Evolutionary conservation across 306 rosid species (phyloP).

Genomic region (Cicer yamashitae): DNA sequence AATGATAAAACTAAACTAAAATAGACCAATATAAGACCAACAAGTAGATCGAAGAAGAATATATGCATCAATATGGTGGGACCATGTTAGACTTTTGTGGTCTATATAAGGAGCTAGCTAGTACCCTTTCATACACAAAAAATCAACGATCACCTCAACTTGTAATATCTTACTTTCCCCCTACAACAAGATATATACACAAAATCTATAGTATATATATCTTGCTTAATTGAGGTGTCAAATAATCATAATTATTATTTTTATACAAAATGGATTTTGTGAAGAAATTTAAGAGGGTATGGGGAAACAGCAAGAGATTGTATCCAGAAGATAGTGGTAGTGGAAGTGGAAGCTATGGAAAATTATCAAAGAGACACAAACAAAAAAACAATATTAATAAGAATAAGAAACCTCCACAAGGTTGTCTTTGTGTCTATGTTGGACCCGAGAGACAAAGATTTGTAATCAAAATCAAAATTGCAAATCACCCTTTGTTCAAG

Average conservation of each 20-base stretch:
- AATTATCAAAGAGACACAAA: background rate
- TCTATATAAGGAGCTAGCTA: too few species aligned
- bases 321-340: background rate
- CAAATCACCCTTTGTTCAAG: conserved; percentile 67
- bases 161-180: too few species aligned
- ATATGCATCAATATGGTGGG: too few species aligned
- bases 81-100: too few species aligned
- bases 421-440: conserved; percentile 66
- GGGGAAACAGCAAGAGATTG: conserved; percentile 32
- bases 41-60: too few species aligned
- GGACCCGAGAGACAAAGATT: conserved; percentile 65
- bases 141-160: too few species aligned
- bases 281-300: conserved; percentile 48
- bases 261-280: conserved; percentile 35
- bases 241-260: background rate
- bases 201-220: too few species aligned
- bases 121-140: too few species aligned
- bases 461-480: conserved; percentile 53
- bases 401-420: conserved; percentile 49
- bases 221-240: too few species aligned
- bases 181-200: too few species aligned
- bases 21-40: too few species aligned
- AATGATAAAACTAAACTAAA: too few species aligned
- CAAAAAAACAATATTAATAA: background rate
- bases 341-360: conserved; percentile 13